These are phyloP conservation scores for Moesziomyces sp. DNA, from an alignment of 1,284 basidiomycete species.

Conservation along the genomic window DNA sequence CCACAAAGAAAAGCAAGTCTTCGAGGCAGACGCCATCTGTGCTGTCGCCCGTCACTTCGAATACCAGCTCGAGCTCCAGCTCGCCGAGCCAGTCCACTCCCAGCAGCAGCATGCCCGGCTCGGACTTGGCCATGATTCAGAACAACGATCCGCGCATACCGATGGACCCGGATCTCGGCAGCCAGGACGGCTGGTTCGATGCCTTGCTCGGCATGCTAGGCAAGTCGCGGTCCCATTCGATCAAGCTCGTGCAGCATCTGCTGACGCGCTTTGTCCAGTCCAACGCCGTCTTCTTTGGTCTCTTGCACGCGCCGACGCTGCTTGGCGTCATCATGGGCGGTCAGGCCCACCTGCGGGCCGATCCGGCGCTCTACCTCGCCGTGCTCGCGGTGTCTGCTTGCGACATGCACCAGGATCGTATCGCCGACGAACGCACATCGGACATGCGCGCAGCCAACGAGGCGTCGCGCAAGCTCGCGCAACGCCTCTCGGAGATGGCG, in stretches of 20 bases:
- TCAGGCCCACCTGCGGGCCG: slow-evolving; percentile 20
- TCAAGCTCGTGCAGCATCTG: slow-evolving; percentile 33
- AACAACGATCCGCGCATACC: slow-evolving; percentile 32
- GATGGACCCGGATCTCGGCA: slow-evolving; percentile 23
- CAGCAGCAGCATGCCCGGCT: slow-evolving; percentile 42
- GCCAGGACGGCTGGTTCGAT: slow-evolving; percentile 36
- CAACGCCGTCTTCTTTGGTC: slow-evolving; percentile 53
- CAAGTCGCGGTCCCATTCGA: slow-evolving; percentile 13
- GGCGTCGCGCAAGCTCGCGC: slow-evolving; percentile 25
- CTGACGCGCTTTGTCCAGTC: slow-evolving; percentile 45
- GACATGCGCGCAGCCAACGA: slow-evolving; percentile 42
- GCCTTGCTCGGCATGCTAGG: slow-evolving; percentile 27
- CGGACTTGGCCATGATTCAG: slow-evolving; percentile 51
- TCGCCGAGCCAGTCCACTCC: slow-evolving; percentile 5
- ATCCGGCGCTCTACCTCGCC: slow-evolving; percentile 46
- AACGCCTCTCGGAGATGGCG: slow-evolving; percentile 30
- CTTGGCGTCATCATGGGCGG: slow-evolving; percentile 25
- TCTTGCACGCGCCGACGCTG: slow-evolving; percentile 47
- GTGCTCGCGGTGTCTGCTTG: slow-evolving; percentile 47
- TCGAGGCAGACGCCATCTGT: neutral
- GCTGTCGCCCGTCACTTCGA: too few species aligned
- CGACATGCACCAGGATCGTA: slow-evolving; percentile 42
- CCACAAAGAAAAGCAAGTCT: slow-evolving; percentile 10
- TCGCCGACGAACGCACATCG: slow-evolving; percentile 33
- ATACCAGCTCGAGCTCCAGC: neutral